phyloP scores from a whole-genome alignment of 2,329 filamentous ascomycete genomes.

The Xylariaceae sp. region DNA sequence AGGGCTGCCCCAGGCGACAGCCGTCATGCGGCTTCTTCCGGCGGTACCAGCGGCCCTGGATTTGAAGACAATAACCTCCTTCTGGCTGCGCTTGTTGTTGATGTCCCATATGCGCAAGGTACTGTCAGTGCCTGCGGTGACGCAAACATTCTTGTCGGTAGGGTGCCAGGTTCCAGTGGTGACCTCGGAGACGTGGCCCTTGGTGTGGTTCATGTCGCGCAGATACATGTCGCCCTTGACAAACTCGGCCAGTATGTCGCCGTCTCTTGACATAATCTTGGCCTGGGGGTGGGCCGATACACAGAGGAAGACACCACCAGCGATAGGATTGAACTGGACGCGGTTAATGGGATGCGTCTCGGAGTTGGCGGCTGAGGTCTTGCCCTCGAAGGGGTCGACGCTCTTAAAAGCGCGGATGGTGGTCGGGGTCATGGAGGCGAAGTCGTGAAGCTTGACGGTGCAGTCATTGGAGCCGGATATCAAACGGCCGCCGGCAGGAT shows the following conservation, averaged over 20 bases:
- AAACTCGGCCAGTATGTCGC: constrained; percentile 81
- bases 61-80: constrained; percentile 93
- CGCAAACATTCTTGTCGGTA: constrained; percentile 76
- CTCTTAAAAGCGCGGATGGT: constrained; percentile 92
- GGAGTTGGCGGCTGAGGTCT: constrained; percentile 61
- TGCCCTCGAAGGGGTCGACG: constrained; percentile 80
- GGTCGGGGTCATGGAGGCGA: constrained; percentile 91
- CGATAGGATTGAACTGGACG: constrained; percentile 79
- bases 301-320: constrained; percentile 78
- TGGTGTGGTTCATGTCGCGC: constrained; percentile 95
- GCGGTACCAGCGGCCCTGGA: constrained; percentile 84
- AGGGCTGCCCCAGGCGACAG: constrained; percentile 79
- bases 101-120: constrained; percentile 96
- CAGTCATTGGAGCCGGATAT: constrained; percentile 92
- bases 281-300: constrained; percentile 87
- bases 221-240: constrained; percentile 99
- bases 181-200: constrained; percentile 91
- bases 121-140: constrained; percentile 91
- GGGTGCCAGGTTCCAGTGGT: constrained; percentile 91
- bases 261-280: constrained; percentile 85
- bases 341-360: constrained; percentile 89
- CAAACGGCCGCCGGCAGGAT: constrained; percentile 79
- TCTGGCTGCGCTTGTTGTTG: constrained; percentile 85
- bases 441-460: constrained; percentile 89
- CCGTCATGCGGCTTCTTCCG: constrained; percentile 89